Evolutionary conservation across 306 rosid genomes (phyloP).

Genomic region (Quercus suber): DNA sequence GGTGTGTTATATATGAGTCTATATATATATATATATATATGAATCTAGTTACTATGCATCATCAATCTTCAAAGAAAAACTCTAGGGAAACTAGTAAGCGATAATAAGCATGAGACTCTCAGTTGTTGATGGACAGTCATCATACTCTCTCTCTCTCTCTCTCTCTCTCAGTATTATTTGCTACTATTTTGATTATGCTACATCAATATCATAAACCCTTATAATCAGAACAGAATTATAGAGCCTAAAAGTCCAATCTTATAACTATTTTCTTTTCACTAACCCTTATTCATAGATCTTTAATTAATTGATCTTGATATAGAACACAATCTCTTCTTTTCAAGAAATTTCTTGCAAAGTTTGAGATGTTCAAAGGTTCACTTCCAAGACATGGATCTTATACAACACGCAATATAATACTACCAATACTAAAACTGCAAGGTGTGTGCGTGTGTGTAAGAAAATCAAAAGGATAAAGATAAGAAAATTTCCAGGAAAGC

Average conservation of each 20-base stretch:
- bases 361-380: neutral
- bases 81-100: too few relatives aligned
- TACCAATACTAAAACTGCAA: neutral
- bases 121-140: neutral
- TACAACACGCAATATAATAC: neutral
- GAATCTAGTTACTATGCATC: too few relatives aligned
- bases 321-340: neutral
- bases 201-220: neutral
- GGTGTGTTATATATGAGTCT: conserved; percentile 31
- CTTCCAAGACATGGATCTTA: neutral
- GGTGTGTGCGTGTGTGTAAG: neutral
- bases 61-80: neutral
- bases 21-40: too few relatives aligned
- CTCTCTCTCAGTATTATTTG: too few relatives aligned
- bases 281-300: conserved; percentile 27
- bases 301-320: conserved; percentile 3
- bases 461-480: neutral
- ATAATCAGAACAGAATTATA: neutral
- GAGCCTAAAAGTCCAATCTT: neutral
- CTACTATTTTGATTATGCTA: too few relatives aligned
- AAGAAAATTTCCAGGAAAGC: conserved; percentile 16
- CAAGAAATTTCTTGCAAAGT: neutral
- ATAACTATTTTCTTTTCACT: neutral
- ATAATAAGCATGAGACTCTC: neutral
- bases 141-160: neutral